Evolutionary conservation across 805 yeast species (phyloP).

Genomic region (Ogataea pignaliae): DNA sequence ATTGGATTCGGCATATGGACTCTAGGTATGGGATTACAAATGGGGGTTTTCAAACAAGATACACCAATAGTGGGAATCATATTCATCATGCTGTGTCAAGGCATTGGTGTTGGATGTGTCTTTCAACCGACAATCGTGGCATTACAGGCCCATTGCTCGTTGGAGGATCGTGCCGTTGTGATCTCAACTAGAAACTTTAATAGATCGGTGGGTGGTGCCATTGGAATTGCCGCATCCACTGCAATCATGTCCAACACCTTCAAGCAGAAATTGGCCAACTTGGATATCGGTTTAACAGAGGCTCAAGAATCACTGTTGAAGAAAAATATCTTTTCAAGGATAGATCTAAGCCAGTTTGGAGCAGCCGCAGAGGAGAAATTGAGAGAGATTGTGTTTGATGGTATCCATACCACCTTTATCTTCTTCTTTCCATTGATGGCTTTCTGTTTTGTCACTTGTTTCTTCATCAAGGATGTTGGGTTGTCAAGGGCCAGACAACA

Average conservation of each 20-base stretch:
- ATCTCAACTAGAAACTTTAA: conserved; percentile 53
- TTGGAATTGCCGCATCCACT: conserved; percentile 46
- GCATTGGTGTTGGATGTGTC: conserved; percentile 44
- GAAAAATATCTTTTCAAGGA: conserved; percentile 28
- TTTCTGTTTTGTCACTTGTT: conserved; percentile 28
- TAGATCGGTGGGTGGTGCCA: conserved; percentile 58
- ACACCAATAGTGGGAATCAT: conserved; percentile 32
- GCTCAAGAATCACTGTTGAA: conserved; percentile 18
- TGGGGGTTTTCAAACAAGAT: conserved; percentile 29
- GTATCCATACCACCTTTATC: conserved; percentile 31
- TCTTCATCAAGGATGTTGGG: conserved; percentile 37
- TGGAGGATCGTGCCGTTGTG: conserved; percentile 54
- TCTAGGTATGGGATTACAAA: conserved; percentile 36
- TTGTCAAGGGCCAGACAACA: conserved; percentile 27
- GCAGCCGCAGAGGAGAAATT: conserved; percentile 20
- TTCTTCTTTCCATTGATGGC: conserved; percentile 34
- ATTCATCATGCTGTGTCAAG: conserved; percentile 33
- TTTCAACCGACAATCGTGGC: conserved; percentile 57
- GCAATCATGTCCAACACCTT: conserved; percentile 27
- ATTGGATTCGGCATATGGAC: conserved; percentile 41
- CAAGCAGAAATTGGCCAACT: conserved; percentile 8
- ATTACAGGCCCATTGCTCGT: conserved; percentile 46
- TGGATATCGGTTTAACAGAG: conserved; percentile 7
- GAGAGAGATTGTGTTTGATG: conserved; percentile 25
- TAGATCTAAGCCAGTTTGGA: conserved; percentile 23